A percentile compares a stretch with the other conserved stretches of the same genome.
Evolutionary conservation across 768 basidiomycete genomes (phyloP).

Genomic region (Boletus vermiculosoides): DNA sequence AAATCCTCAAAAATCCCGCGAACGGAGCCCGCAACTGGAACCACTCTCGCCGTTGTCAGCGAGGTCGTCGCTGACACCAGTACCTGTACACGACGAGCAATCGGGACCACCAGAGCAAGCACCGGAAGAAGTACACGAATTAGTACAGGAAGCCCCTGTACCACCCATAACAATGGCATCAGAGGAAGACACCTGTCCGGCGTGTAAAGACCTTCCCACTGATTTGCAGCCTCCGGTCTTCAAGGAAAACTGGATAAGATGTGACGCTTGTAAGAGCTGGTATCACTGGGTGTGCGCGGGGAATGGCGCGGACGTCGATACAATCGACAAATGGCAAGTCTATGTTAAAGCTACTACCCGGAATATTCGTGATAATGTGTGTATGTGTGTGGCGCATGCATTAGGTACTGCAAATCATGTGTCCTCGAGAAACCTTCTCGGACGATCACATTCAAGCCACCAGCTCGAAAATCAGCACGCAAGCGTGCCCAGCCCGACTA

Average conservation of each 20-base stretch:
- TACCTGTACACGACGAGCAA: conserved; percentile 23
- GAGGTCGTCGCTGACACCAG: conserved; percentile 30
- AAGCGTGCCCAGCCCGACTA: conserved; percentile 77
- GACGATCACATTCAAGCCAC: conserved; percentile 70
- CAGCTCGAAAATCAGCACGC: conserved; percentile 77
- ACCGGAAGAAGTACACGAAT: conserved; percentile 15
- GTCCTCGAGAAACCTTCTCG: conserved; percentile 57
- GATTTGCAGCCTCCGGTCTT: conserved; percentile 39
- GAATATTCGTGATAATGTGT: conserved; percentile 14
- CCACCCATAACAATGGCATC: conserved; percentile 11
- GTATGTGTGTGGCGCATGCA: conserved; percentile 17
- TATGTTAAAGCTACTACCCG: conserved; percentile 9
- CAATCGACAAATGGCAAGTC: conserved; percentile 76
- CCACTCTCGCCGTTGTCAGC: conserved; percentile 32
- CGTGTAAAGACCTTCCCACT: conserved; percentile 42
- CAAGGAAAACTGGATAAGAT: conserved; percentile 80
- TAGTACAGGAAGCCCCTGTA: conserved; percentile 9
- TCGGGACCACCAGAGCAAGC: conserved; percentile 13
- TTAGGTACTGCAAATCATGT: conserved; percentile 72
- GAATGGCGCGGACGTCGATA: conserved; percentile 58
- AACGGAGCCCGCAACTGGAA: conserved; percentile 32
- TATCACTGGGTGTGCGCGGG: conserved; percentile 83
- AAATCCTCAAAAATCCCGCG: conserved; percentile 36
- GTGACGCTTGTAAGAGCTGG: conserved; percentile 80
- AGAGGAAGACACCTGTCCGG: conserved; percentile 46